phyloP scores from a whole-genome alignment of 192 early-diverging fungal genomes.

The Coemansia sp. region DNA sequence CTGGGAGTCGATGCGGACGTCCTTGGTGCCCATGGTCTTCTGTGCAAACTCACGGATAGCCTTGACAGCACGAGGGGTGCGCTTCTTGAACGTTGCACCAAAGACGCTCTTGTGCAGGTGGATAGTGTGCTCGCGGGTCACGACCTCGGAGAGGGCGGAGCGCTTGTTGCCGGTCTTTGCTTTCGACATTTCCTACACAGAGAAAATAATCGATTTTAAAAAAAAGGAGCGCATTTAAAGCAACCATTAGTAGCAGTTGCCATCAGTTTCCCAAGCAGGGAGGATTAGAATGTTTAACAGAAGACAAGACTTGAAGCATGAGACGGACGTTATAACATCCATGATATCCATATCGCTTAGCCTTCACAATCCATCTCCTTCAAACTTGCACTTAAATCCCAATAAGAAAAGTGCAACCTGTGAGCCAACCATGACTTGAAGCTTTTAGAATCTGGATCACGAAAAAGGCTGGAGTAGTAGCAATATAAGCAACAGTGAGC shows the following conservation, averaged over 20 bases:
- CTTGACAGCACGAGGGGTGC: conserved; percentile 94
- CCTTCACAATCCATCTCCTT: no score
- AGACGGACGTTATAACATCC: no score
- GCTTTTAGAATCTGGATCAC: no score
- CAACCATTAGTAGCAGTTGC: not conserved
- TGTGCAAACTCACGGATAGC: conserved; percentile 87
- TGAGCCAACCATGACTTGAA: no score
- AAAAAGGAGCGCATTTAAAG: not conserved
- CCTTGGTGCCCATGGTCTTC: conserved; percentile 92
- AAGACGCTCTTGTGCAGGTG: conserved; percentile 94
- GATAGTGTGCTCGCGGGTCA: conserved; percentile 99
- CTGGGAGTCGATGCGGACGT: conserved; percentile 93
- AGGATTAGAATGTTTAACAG: no score
- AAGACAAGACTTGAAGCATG: no score
- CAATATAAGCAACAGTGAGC: no score
- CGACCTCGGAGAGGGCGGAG: conserved; percentile 82
- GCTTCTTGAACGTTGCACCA: conserved; percentile 91
- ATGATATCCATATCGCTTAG: no score
- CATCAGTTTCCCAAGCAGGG: not conserved
- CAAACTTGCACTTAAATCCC: no score
- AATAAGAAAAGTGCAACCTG: no score
- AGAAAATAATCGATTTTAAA: not conserved
- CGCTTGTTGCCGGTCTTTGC: conserved; percentile 71
- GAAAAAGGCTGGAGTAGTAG: no score
- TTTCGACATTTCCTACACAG: conserved; percentile 67